Conservation (phyloP, 257 asterid genomes). For the Solanum rostratum region DNA sequence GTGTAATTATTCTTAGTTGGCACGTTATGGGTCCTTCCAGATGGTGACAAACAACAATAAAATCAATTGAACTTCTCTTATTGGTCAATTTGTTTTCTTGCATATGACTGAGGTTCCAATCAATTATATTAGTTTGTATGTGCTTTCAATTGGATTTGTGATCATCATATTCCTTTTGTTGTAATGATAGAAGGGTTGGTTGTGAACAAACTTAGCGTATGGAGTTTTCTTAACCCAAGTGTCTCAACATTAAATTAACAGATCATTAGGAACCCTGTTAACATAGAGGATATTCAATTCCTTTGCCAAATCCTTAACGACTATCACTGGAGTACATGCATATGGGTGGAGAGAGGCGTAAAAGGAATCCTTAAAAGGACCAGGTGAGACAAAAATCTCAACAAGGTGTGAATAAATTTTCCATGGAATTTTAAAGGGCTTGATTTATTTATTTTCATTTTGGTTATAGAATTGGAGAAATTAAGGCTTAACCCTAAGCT, state of each 20-base stretch:
- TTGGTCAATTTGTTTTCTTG: not conserved
- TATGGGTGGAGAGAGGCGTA: not conserved
- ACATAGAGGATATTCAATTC: not conserved
- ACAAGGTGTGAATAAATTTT: too few relatives aligned
- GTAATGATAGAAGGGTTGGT: not conserved
- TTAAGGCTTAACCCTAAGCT: too few relatives aligned
- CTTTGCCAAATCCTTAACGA: not conserved
- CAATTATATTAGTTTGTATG: not conserved
- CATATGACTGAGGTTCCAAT: not conserved
- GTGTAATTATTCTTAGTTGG: too few relatives aligned
- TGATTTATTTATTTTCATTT: too few relatives aligned
- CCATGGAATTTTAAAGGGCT: too few relatives aligned
- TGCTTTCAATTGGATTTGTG: not conserved
- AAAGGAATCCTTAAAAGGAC: not conserved
- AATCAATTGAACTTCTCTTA: not conserved
- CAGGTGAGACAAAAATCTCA: too few relatives aligned
- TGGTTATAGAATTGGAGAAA: too few relatives aligned
- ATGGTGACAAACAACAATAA: too few relatives aligned
- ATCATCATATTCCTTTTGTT: not conserved
- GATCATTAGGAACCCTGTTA: not conserved
- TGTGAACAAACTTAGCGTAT: not conserved
- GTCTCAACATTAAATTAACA: not conserved
- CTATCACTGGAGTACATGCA: not conserved
- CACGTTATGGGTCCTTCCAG: too few relatives aligned
- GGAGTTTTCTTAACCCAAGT: not conserved